These are phyloP conservation scores for Nicotiana benthamiana DNA, from an alignment of 257 asterid genomes.

Conservation along the genomic window DNA sequence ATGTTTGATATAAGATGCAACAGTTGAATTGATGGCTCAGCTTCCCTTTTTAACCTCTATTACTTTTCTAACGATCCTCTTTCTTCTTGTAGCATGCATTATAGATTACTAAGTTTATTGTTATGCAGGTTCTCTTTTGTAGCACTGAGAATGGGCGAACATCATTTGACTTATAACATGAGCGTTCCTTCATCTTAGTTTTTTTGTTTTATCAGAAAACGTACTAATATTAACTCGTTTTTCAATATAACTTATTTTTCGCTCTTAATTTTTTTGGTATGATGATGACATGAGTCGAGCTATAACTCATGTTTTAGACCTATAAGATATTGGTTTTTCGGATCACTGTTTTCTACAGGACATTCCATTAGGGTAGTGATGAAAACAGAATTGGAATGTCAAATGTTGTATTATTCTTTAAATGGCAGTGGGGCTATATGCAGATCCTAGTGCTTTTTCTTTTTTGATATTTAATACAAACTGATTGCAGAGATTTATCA, in stretches of 20 bases:
- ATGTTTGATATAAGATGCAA: neutral
- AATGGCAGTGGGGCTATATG: neutral
- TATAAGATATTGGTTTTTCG: neutral
- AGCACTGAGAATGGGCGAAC: slow-evolving; percentile 78
- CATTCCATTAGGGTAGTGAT: neutral
- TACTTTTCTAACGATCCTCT: neutral
- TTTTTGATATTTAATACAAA: neutral
- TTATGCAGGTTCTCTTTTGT: slow-evolving; percentile 84
- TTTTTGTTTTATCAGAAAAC: neutral
- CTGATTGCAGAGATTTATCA: slow-evolving; percentile 81
- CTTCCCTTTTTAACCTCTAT: neutral
- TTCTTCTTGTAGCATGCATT: neutral
- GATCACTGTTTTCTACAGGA: neutral
- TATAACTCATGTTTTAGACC: neutral
- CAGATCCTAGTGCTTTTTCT: neutral
- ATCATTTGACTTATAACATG: slow-evolving; percentile 33
- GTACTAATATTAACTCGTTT: neutral
- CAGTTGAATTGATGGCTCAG: neutral
- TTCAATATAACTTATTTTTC: too few relatives aligned
- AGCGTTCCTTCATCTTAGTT: neutral
- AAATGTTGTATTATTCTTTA: neutral
- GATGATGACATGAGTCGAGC: too few relatives aligned
- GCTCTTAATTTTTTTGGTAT: too few relatives aligned
- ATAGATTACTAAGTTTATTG: neutral
- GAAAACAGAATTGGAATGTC: neutral